Base-by-base conservation (phyloP, 2,329 filamentous ascomycete species). In the Fusarium sterilihyphosum region DNA sequence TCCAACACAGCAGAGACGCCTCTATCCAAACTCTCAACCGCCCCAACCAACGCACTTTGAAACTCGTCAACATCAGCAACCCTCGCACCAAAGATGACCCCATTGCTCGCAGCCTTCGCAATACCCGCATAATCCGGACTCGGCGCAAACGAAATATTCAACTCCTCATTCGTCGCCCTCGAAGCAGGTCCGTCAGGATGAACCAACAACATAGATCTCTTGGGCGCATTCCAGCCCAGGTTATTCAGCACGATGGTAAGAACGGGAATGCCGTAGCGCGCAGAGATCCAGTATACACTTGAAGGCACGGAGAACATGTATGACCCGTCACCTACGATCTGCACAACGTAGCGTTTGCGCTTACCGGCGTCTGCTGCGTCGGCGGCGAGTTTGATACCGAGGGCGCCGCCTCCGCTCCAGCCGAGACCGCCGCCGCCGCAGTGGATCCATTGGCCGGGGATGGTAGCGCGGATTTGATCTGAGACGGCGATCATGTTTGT, bases 221-320 rank as follows among this genome's bases (percentile, higher is more conserved):
- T 41, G 0, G 67, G 67, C 3, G 67, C 67, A 12, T 70, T 70
- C 67, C 67, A 70, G 2, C 67, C 67, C 20, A 64, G 43, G 9
- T 73, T 73, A 9, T 73, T 74, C 13, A 67, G 38, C 1, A 74
- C 61, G 0, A 74, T 54, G 1, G 67, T 71, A 2, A 74, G 22
- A 14, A 74, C 46, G 0, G 72, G 62, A 6, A 67, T 74, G 0
- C 56, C 29, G 17, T 74, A 74, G 0, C 64, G 44, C 0, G 65
- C 61, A 0, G 72, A 67, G 8, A 74, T 74, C 72, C 72, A 74
- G 40, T 71, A 74, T 1, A 73, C 72, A 6, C 67, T 69, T 1
- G 63, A 71, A 0, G 64, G 67, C 0, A 68, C 67, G 14, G 62
- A 62, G n/a, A 74, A 74, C 29, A 74, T 61, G 14, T 62, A 74